Evolutionary conservation across 2,329 filamentous ascomycete genomes (phyloP).

Genomic region (Botrytis byssoidea): DNA sequence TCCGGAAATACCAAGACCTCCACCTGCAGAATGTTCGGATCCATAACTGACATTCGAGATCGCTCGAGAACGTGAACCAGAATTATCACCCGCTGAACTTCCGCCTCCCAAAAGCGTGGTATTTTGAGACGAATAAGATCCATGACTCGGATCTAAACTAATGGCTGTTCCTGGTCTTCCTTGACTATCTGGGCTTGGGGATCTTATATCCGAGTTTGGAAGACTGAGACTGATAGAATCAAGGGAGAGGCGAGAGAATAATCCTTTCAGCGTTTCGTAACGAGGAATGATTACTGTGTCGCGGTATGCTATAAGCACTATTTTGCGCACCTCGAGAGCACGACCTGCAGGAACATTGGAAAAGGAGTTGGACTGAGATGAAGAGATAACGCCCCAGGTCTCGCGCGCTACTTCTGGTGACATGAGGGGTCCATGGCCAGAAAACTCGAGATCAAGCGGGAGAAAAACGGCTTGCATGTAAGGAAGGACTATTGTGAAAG

Average conservation of each 20-base stretch:
- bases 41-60: conserved; percentile 79
- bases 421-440: conserved; percentile 78
- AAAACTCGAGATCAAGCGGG: conserved; percentile 89
- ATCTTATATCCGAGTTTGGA: conserved; percentile 46
- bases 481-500: conserved; percentile 85
- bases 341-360: conserved; percentile 42
- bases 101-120: conserved; percentile 69
- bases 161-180: conserved; percentile 70
- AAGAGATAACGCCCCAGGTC: conserved; percentile 78
- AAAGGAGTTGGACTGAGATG: conserved; percentile 42
- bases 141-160: conserved; percentile 70
- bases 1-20: conserved; percentile 30
- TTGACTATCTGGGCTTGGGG: conserved; percentile 49
- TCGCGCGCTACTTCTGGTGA: conserved; percentile 75
- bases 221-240: conserved; percentile 59
- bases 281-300: conserved; percentile 86
- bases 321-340: conserved; percentile 79
- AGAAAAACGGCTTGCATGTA: conserved; percentile 96
- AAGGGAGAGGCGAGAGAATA: conserved; percentile 84
- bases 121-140: conserved; percentile 75
- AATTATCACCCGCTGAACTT: conserved; percentile 47
- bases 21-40: conserved; percentile 38
- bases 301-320: conserved; percentile 84
- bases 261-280: conserved; percentile 83
- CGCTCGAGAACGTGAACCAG: conserved; percentile 68